Evolutionary conservation across 371 early-diverging fungal genomes (phyloP).

Genomic region (Rhizomucor miehei): DNA sequence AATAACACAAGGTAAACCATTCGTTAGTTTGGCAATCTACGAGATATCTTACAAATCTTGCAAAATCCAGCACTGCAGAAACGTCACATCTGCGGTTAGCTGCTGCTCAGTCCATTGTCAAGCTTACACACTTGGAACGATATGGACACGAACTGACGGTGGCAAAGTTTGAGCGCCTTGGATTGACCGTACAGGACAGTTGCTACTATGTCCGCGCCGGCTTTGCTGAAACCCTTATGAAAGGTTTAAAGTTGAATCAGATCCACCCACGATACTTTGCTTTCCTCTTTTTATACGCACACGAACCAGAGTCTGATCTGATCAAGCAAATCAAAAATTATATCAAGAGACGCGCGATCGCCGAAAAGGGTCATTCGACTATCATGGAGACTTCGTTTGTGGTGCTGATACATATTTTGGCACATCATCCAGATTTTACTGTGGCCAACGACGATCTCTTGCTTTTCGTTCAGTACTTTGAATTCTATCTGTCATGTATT

Average conservation of each 20-base stretch:
- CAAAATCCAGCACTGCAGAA: slow-evolving; percentile 31
- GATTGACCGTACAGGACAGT: slow-evolving; percentile 69
- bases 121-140: slow-evolving; percentile 52
- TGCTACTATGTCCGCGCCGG: slow-evolving; percentile 79
- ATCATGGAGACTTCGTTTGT: slow-evolving; percentile 66
- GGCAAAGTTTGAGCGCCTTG: slow-evolving; percentile 55
- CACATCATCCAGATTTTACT: slow-evolving; percentile 90
- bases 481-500: slow-evolving; percentile 79
- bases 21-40: neutral
- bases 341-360: slow-evolving; percentile 25
- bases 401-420: slow-evolving; percentile 74
- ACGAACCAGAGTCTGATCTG: slow-evolving; percentile 79
- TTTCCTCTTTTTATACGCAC: slow-evolving; percentile 75
- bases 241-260: slow-evolving; percentile 54
- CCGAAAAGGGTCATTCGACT: slow-evolving; percentile 12
- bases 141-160: slow-evolving; percentile 56
- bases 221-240: slow-evolving; percentile 71
- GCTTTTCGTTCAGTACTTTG: slow-evolving; percentile 60
- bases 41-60: neutral
- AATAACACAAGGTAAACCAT: slow-evolving; percentile 18
- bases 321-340: slow-evolving; percentile 37
- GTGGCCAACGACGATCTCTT: slow-evolving; percentile 54
- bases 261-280: slow-evolving; percentile 71
- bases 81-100: slow-evolving; percentile 54
- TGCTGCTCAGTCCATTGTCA: slow-evolving; percentile 66